Evolutionary conservation across 1,284 basidiomycete genomes (phyloP).

Genomic region (Meripilus lineatus): DNA sequence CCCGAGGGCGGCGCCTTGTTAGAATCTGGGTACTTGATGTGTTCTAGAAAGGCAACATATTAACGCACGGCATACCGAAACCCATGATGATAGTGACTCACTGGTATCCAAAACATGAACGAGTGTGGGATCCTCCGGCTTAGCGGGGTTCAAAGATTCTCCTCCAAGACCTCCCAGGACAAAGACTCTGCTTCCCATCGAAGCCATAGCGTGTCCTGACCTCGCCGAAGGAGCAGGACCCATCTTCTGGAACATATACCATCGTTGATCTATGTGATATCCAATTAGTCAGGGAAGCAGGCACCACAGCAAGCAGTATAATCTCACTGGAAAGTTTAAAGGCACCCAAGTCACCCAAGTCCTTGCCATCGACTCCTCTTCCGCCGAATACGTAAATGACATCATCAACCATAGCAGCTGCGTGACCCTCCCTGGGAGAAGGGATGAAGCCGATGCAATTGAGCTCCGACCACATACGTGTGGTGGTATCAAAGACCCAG

Average conservation of each 20-base stretch:
- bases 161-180: conserved; percentile 86
- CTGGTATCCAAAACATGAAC: conserved; percentile 93
- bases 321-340: conserved; percentile 93
- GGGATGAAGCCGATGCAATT: conserved; percentile 98
- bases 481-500: conserved; percentile 89
- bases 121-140: conserved; percentile 77
- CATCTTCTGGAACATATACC: conserved; percentile 99
- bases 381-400: conserved; percentile 99
- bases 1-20: conserved; percentile 44
- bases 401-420: conserved; percentile 95
- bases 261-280: conserved; percentile 51
- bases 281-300: not conserved
- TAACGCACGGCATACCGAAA: no score
- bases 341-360: conserved; percentile 90
- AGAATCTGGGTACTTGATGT: conserved; percentile 91
- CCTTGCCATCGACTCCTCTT: conserved; percentile 94
- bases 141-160: conserved; percentile 77
- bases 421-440: conserved; percentile 94
- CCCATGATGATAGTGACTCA: conserved; percentile 35
- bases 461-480: conserved; percentile 87
- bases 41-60: conserved; percentile 43
- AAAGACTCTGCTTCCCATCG: conserved; percentile 83
- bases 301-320: not conserved
- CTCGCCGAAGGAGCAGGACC: conserved; percentile 89
- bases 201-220: conserved; percentile 94